Conservation (phyloP, 495 filamentous ascomycete species). For the Penicillium dipodomyicola region DNA sequence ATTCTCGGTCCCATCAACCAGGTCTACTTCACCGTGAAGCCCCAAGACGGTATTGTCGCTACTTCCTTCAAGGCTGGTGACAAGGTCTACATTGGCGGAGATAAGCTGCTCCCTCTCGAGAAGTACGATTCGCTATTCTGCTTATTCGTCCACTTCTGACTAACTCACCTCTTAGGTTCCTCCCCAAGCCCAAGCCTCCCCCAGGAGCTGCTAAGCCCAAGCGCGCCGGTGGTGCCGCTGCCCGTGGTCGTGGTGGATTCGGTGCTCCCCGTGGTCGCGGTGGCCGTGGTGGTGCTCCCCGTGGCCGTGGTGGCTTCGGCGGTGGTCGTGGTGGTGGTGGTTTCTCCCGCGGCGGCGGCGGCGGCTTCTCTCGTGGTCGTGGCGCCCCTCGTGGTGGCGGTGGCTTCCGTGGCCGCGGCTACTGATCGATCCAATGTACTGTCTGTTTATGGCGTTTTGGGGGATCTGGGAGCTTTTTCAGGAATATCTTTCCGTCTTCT, state of each 20-base stretch:
- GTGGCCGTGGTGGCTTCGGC: constrained; percentile 37
- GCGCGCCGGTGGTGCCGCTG: constrained; percentile 49
- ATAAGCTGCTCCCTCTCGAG: constrained; percentile 92
- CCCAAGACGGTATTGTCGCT: constrained; percentile 90
- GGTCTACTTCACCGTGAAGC: constrained; percentile 97
- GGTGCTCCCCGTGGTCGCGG: constrained; percentile 39
- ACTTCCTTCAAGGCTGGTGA: constrained; percentile 92
- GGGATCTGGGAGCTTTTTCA: constrained; percentile 50
- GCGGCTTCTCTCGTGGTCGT: constrained; percentile 36
- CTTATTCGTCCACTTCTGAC: constrained; percentile 1
- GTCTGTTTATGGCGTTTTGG: constrained; percentile 52
- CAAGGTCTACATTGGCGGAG: constrained; percentile 92
- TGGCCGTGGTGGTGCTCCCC: constrained; percentile 43
- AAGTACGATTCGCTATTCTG: constrained; percentile 45
- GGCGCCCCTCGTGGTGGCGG: constrained; percentile 37
- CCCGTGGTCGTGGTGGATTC: constrained; percentile 37
- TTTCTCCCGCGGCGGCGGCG: constrained; percentile 48
- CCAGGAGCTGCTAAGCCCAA: constrained; percentile 61
- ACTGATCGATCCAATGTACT: constrained; percentile 36
- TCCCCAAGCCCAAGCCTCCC: constrained; percentile 88
- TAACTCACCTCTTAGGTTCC: constrained; percentile 57
- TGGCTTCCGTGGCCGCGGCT: constrained; percentile 40
- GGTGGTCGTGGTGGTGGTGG: constrained; percentile 27
- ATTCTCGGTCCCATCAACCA: constrained; percentile 91
- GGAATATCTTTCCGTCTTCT: constrained; percentile 43